A percentile compares a stretch with the other conserved stretches of the same genome.
Conservation (phyloP, 768 basidiomycete genomes). For the Lentinula boryana region DNA sequence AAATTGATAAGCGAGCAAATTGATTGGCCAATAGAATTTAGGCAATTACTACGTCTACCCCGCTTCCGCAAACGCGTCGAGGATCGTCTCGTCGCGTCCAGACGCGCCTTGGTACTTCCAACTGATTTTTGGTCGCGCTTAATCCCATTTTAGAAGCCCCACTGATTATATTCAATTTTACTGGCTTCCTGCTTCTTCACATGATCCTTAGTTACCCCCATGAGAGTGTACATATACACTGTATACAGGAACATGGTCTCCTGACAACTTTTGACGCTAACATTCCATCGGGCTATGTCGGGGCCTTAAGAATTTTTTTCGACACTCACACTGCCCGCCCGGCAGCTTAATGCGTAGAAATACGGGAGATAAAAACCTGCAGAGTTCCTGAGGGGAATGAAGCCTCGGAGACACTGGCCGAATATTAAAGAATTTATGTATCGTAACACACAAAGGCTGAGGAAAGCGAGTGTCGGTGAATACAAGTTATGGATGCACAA, state of each 20-base stretch:
- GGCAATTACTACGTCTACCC: background rate
- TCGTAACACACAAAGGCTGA: too few species aligned
- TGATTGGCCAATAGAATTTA: slow-evolving; percentile 4
- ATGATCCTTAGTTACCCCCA: background rate
- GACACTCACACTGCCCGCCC: background rate
- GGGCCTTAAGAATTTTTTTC: background rate
- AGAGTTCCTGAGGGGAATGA: too few species aligned
- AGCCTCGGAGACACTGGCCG: too few species aligned
- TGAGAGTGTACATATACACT: background rate
- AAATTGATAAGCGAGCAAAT: background rate
- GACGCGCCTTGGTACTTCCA: background rate
- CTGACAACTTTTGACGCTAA: background rate
- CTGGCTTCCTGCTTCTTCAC: background rate
- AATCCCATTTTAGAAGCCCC: background rate
- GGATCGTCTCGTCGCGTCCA: slow-evolving; percentile 2
- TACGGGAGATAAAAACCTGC: background rate
- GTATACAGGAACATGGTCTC: background rate
- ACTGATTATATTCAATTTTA: background rate
- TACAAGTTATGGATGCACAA: background rate
- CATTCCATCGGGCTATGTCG: background rate
- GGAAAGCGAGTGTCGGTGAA: background rate
- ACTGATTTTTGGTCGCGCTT: background rate
- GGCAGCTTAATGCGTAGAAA: background rate
- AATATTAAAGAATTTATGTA: background rate
- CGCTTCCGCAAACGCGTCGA: background rate